Percentiles rank a stretch among this genome's conserved stretches.
Conservation (phyloP, 192 early-diverging fungal genomes). For the Entophlyctis helioformis region DNA sequence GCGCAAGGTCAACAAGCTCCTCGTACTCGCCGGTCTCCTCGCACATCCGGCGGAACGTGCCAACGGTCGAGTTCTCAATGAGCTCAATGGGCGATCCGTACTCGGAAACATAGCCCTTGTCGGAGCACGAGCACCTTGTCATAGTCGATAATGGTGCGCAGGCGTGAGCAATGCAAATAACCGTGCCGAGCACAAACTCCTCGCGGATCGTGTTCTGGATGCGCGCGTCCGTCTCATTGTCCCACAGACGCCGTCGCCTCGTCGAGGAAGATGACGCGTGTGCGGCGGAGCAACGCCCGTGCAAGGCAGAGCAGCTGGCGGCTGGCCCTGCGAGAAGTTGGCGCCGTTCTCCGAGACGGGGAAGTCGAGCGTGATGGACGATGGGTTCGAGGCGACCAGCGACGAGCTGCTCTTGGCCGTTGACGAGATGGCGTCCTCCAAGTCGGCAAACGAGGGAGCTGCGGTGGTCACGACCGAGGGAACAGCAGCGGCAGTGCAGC, state of each 20-base stretch:
- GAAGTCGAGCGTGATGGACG: slow-evolving; percentile 41
- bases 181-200: slow-evolving; percentile 51
- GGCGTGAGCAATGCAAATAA: slow-evolving; percentile 82
- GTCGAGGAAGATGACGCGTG: slow-evolving; percentile 4
- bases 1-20: slow-evolving; percentile 48
- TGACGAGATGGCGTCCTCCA: background rate
- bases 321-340: slow-evolving; percentile 63
- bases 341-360: slow-evolving; percentile 59
- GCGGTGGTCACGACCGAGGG: too few species aligned
- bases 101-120: slow-evolving; percentile 60
- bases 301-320: slow-evolving; percentile 19
- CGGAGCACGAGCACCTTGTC: slow-evolving; percentile 73
- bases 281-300: slow-evolving; percentile 9
- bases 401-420: too few species aligned
- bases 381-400: too few species aligned
- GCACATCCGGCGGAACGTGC: slow-evolving; percentile 69
- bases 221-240: slow-evolving; percentile 31
- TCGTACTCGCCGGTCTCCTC: slow-evolving; percentile 66
- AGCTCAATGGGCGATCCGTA: slow-evolving; percentile 69
- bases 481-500: too few species aligned
- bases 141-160: slow-evolving; percentile 58
- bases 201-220: slow-evolving; percentile 69
- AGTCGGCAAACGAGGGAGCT: too few species aligned
- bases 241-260: slow-evolving; percentile 50
- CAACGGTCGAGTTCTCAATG: slow-evolving; percentile 39